These are phyloP conservation scores for Pseudocercospora cruenta DNA, from an alignment of 2,329 filamentous ascomycete genomes.

Conservation along the genomic window DNA sequence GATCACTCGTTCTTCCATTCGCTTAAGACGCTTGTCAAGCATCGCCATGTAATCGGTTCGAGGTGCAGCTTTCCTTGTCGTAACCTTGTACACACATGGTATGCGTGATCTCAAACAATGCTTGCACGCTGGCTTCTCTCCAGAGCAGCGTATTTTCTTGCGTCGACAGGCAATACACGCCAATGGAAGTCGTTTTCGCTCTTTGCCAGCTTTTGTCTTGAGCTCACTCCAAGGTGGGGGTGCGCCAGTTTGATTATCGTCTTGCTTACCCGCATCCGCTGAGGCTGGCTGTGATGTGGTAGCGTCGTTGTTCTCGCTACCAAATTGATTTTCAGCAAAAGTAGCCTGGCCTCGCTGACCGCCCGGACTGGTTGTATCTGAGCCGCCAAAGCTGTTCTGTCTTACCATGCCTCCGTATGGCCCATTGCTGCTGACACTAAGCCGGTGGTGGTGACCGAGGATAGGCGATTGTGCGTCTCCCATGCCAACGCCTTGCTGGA, in stretches of 20 bases:
- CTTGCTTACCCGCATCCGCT: slow-evolving; percentile 16
- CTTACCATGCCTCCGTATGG: slow-evolving; percentile 26
- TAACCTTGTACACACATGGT: slow-evolving; percentile 97
- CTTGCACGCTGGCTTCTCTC: slow-evolving; percentile 96
- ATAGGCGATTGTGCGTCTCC: slow-evolving; percentile 27
- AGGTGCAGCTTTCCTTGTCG: slow-evolving; percentile 88
- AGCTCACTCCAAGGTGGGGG: slow-evolving; percentile 55
- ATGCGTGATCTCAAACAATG: slow-evolving; percentile 91
- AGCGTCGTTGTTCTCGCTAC: slow-evolving; percentile 18
- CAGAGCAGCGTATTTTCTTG: slow-evolving; percentile 97
- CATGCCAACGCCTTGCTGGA: slow-evolving; percentile 17
- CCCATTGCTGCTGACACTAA: slow-evolving; percentile 38
- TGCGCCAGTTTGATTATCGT: slow-evolving; percentile 18
- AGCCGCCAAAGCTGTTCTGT: slow-evolving; percentile 33
- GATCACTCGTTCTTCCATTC: slow-evolving; percentile 97
- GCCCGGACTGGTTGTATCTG: slow-evolving; percentile 37
- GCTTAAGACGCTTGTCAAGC: slow-evolving; percentile 91
- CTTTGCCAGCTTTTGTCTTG: slow-evolving; percentile 78
- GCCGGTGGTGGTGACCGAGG: slow-evolving; percentile 30
- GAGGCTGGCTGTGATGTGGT: slow-evolving; percentile 12
- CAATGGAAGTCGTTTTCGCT: slow-evolving; percentile 86
- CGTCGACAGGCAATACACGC: slow-evolving; percentile 94
- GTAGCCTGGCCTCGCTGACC: slow-evolving; percentile 9
- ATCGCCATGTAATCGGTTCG: slow-evolving; percentile 99
- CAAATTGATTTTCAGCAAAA: slow-evolving; percentile 17